Base-by-base conservation (phyloP, 169 alveolate genomes). In the Cryptosporidium baileyi region DNA sequence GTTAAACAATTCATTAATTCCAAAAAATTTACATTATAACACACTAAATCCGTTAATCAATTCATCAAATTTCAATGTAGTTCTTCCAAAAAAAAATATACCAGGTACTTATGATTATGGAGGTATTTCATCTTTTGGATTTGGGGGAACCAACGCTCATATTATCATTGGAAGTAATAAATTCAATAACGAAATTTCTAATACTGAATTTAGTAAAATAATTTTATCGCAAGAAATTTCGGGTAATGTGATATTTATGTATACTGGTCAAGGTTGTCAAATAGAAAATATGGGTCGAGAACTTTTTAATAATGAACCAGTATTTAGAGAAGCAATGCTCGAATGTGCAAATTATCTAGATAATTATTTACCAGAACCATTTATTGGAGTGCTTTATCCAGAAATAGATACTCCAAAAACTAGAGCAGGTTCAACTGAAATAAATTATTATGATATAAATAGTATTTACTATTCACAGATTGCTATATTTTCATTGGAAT, bases 41-140 rank as follows among this genome's bases (percentile, higher is more conserved):
- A 74, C 41, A 17, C 28, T 74, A 24, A 74, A 74, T 40, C 85
- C 85, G 24, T 36, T 74, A 11, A 51, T 57, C 61, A 94, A 91
- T 67, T 52, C 81, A 26, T 65, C 89, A 43, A 90, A 88, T 11
- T 91, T 91, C 61, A 60, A 74, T 65, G 67, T 63, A 36, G 61
- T 41, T 4, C 30, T 90, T 22, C 95, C 95, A 43, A 63, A 44
- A n/a, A 45, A 34, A 9, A 74, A 74, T 40, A 28, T 30, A n/a
- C 13, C 6, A 5, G 47, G 49, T 45, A 22, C 40, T 3, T 44
- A 44, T 40, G 36, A 34, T 28, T 28, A 26, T 9, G 85, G 85
- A 13, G 85, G 85, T 32, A 59, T 74, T 74, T 74, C 85, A 19
- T 74, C 85, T 1, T 74, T 74, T 57, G 85, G 85, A 13, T 74